These are phyloP conservation scores for Didymella segeticola DNA, from an alignment of 2,329 filamentous ascomycete species.

Conservation along the genomic window DNA sequence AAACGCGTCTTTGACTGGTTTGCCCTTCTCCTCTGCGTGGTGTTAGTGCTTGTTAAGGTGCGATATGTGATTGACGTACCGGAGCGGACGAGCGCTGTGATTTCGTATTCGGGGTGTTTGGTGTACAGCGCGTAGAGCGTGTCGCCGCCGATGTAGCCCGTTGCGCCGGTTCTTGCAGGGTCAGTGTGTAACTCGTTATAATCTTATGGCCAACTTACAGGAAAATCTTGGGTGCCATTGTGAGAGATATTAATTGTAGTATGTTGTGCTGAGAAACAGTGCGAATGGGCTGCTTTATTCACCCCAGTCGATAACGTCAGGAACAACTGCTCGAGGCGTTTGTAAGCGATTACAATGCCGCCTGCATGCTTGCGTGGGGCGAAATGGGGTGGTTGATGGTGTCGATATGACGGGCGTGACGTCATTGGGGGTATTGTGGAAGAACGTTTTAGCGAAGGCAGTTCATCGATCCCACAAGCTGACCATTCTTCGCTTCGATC, in stretches of 20 bases:
- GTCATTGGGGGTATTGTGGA: conserved; percentile 2
- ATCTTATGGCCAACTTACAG: conserved; percentile 19
- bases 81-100: conserved; percentile 53
- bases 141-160: conserved; percentile 48
- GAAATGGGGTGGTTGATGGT: too few relatives aligned
- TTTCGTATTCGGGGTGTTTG: conserved; percentile 56
- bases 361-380: conserved; percentile 4
- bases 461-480: too few relatives aligned
- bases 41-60: too few relatives aligned
- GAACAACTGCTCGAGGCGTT: neutral
- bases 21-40: conserved; percentile 53
- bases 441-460: conserved; percentile 6
- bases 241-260: too few relatives aligned
- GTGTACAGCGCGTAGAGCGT: conserved; percentile 52
- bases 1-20: conserved; percentile 52
- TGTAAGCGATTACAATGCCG: conserved; percentile 3
- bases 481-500: too few relatives aligned
- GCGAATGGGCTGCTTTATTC: neutral
- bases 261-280: neutral
- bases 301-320: neutral
- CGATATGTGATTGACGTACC: conserved; percentile 6
- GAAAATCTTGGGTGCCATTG: conserved; percentile 35
- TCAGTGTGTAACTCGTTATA: too few relatives aligned
- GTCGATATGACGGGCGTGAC: conserved; percentile 3
- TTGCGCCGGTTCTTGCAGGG: conserved; percentile 37